These are phyloP conservation scores for Venturia effusa DNA, from an alignment of 2,329 filamentous ascomycete genomes.

Conservation along the genomic window DNA sequence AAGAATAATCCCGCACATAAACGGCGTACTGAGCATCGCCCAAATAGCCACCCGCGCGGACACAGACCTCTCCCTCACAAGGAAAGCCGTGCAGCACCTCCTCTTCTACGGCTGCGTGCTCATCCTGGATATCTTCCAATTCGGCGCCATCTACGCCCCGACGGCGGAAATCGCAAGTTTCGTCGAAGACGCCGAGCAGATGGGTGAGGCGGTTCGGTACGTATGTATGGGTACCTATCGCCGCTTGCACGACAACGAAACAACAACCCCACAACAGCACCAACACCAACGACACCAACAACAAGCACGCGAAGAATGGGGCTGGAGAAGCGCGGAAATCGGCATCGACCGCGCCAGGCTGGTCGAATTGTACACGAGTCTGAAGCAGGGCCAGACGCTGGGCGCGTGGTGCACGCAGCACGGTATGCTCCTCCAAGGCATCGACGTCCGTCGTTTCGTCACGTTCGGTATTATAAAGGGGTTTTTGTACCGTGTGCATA, in stretches of 20 bases:
- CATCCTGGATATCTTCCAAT: conserved; percentile 91
- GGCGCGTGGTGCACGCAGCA: conserved; percentile 78
- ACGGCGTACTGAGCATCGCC: conserved; percentile 82
- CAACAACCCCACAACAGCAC: too few relatives aligned
- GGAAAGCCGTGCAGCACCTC: conserved; percentile 77
- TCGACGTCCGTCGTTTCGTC: conserved; percentile 84
- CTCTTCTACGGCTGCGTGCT: conserved; percentile 88
- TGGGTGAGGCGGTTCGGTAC: conserved; percentile 12
- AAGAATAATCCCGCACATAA: conserved; percentile 73
- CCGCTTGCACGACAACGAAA: not conserved
- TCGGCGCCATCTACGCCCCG: conserved; percentile 79
- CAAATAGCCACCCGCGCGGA: conserved; percentile 78
- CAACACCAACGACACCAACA: too few relatives aligned
- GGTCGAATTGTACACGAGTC: conserved; percentile 73
- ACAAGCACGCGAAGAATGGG: conserved; percentile 4
- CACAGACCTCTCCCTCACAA: conserved; percentile 75
- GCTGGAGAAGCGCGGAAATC: not conserved
- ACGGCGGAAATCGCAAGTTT: conserved; percentile 72
- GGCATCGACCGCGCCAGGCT: conserved; percentile 34
- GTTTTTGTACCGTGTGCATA: conserved; percentile 84
- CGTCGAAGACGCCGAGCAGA: conserved; percentile 47
- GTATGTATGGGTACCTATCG: conserved; percentile 13
- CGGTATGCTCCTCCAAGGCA: conserved; percentile 57
- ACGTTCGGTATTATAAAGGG: conserved; percentile 96
- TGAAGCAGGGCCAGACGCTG: conserved; percentile 73